These are phyloP conservation scores for Musa troglodytarum DNA, from an alignment of 176 grass and related monocot genomes.

Conservation along the genomic window DNA sequence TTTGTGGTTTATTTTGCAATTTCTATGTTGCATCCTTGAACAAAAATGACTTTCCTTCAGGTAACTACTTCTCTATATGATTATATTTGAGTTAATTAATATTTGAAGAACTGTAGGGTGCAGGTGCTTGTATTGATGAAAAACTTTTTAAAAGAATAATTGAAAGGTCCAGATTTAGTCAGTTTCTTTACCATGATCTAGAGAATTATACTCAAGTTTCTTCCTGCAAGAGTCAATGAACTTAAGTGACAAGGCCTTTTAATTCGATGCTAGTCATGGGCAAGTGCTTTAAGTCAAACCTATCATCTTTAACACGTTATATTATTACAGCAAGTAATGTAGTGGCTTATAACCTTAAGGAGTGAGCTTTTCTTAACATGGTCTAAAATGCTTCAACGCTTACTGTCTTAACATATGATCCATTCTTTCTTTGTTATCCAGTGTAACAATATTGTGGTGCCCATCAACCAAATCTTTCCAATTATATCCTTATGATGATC, in stretches of 20 bases:
- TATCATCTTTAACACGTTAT: too few relatives aligned
- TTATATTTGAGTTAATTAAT: not conserved
- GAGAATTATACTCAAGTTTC: not conserved
- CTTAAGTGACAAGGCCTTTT: too few relatives aligned
- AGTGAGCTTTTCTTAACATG: too few relatives aligned
- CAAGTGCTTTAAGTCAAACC: not conserved
- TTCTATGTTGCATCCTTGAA: not conserved
- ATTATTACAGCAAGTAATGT: too few relatives aligned
- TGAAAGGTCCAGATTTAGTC: not conserved
- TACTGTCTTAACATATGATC: too few relatives aligned
- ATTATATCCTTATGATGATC: too few relatives aligned
- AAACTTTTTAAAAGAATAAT: not conserved
- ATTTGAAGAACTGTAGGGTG: not conserved
- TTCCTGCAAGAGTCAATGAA: not conserved
- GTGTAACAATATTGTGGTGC: too few relatives aligned
- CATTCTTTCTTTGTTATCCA: too few relatives aligned
- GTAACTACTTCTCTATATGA: not conserved
- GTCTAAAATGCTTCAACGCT: too few relatives aligned
- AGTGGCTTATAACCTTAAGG: too few relatives aligned
- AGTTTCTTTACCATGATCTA: not conserved
- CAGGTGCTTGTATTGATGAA: not conserved
- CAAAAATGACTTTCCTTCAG: not conserved
- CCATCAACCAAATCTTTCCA: too few relatives aligned
- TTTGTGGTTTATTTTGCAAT: constrained; percentile 13
- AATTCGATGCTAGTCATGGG: not conserved